Evolutionary conservation across 192 early-diverging fungal genomes (phyloP).

Genomic region (Podila epicladia): DNA sequence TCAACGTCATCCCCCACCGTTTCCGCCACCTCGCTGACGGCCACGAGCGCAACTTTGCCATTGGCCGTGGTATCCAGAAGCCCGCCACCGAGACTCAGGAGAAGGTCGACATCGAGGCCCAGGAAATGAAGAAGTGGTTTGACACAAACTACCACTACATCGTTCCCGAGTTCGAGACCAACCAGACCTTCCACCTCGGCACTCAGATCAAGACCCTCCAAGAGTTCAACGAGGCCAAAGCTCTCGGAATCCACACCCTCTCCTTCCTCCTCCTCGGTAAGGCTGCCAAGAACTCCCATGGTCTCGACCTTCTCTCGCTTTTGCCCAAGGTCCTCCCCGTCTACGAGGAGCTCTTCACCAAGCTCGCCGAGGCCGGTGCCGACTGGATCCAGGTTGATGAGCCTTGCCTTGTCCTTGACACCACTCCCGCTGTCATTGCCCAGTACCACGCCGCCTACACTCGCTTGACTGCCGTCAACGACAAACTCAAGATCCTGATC

Average conservation of each 20-base stretch:
- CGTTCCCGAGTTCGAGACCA: constrained; percentile 86
- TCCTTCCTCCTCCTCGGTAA: constrained; percentile 90
- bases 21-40: constrained; percentile 68
- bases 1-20: constrained; percentile 73
- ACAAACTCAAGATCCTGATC: constrained; percentile 76
- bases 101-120: constrained; percentile 89
- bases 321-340: constrained; percentile 81
- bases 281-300: constrained; percentile 70
- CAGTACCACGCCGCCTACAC: constrained; percentile 74
- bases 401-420: constrained; percentile 78
- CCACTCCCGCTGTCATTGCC: constrained; percentile 55
- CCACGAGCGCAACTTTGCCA: constrained; percentile 94
- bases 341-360: constrained; percentile 79
- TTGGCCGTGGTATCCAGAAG: constrained; percentile 93
- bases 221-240: constrained; percentile 93
- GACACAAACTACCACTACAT: constrained; percentile 95
- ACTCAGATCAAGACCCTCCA: constrained; percentile 75
- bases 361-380: constrained; percentile 81
- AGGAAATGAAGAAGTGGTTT: constrained; percentile 99
- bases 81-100: constrained; percentile 66
- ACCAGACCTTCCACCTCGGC: constrained; percentile 78
- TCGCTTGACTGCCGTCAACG: constrained; percentile 58
- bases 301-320: constrained; percentile 79
- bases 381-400: constrained; percentile 90
- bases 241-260: constrained; percentile 88